Base-by-base conservation (phyloP, 2,329 filamentous ascomycete genomes). In the Aureobasidium pullulans region DNA sequence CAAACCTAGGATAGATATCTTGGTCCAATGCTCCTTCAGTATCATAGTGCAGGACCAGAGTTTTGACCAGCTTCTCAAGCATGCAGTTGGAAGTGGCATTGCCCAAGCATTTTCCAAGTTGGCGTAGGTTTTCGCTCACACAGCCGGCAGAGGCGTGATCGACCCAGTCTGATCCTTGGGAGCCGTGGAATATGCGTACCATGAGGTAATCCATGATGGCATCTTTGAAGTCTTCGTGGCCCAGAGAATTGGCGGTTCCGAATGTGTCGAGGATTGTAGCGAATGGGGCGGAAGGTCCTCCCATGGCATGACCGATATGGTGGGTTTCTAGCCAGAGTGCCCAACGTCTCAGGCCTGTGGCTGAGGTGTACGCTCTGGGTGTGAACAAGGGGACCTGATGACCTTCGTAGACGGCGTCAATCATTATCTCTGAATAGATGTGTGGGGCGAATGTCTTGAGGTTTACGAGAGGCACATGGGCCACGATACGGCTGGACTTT, bases 131-230 rank as follows among this genome's bases (percentile, higher is more conserved):
- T 0, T 23, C 23, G 2, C 23, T 23, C 23, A 23, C 8, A 8
- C 34, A 36, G 34, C 34, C 13, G 34, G 4, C 4, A 4, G 34
- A 36, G 34, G 13, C 34, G 8, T 9, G 34, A 36, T 36, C 34
- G 13, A 36, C 34, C 23, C 23, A 23, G 23, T 23, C 23, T 23
- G 23, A 5, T 13, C 34, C 13, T 36, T 36, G 34, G 8, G 34
- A 36, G 13, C 34, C 34, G 34, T 36, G 34, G 13, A 36, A 43
- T 43, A 43, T 43, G 13, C 43, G 76, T 23, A 23, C 23, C 23
- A 23, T 23, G 34, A 16, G 11, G n/a, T 42, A 42, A 16, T 42
- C 39, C 13, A 16, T 42, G 7, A 42, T 42, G n/a, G 39, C 39
- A 16, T 42, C 39, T 15, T 42, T 13, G 11, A 15, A 16, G n/a